Evolutionary conservation across 176 grass and related monocot genomes (phyloP).

Genomic region (Ensete glaucum): DNA sequence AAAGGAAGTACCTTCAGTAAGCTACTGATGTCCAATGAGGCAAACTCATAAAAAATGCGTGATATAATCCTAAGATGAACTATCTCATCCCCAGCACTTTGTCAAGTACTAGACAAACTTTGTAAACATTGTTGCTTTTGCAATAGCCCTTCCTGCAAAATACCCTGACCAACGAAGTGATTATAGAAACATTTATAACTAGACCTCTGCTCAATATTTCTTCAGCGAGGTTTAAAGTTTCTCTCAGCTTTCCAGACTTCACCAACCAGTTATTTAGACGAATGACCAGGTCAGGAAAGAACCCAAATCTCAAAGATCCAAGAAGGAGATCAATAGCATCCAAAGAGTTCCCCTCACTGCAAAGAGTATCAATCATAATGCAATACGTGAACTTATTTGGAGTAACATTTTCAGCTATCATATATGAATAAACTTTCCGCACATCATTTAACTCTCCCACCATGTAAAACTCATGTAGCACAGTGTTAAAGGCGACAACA

Average conservation of each 20-base stretch:
- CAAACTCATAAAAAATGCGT: background rate
- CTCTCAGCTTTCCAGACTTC: constrained; percentile 26
- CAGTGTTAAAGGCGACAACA: constrained; percentile 61
- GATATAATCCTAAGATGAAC: constrained; percentile 4
- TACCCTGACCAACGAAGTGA: constrained; percentile 32
- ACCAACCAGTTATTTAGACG: constrained; percentile 46
- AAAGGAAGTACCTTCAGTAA: background rate
- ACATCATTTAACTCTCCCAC: constrained; percentile 29
- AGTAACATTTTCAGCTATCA: constrained; percentile 29
- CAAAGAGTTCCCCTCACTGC: constrained; percentile 28
- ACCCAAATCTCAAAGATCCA: constrained; percentile 13
- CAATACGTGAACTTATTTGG: constrained; percentile 50
- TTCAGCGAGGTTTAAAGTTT: constrained; percentile 30
- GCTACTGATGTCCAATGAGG: background rate
- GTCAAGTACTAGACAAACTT: constrained; percentile 39
- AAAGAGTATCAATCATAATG: constrained; percentile 51
- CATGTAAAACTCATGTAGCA: constrained; percentile 54
- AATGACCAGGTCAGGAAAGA: constrained; percentile 39
- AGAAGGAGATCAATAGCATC: constrained; percentile 28
- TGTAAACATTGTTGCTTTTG: constrained; percentile 20
- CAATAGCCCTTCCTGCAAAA: constrained; percentile 47
- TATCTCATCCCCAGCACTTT: constrained; percentile 35
- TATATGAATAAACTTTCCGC: constrained; percentile 21
- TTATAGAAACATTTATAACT: constrained; percentile 28
- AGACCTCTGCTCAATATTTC: constrained; percentile 27